phyloP scores from a whole-genome alignment of 2,329 filamentous ascomycete genomes.

The Karstenula rhodostoma region DNA sequence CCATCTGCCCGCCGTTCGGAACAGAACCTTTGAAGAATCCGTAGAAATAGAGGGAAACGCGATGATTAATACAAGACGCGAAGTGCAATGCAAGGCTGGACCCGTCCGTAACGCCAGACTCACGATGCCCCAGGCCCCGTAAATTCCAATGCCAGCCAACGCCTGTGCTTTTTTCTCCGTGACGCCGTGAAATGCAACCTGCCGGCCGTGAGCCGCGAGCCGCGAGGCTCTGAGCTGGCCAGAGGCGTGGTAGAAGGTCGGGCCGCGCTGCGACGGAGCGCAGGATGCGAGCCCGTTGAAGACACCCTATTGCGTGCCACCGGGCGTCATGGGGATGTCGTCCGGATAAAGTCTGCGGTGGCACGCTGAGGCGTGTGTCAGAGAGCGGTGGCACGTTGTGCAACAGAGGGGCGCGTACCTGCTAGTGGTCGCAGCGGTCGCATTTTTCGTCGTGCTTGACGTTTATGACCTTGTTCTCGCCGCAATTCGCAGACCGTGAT shows the following conservation, averaged over 20 bases:
- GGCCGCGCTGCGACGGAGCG: slow-evolving; percentile 31
- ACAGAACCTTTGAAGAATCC: slow-evolving; percentile 23
- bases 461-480: slow-evolving; percentile 52
- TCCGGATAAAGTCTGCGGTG: slow-evolving; percentile 42
- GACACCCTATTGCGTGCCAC: slow-evolving; percentile 39
- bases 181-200: slow-evolving; percentile 54
- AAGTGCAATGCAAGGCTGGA: slow-evolving; percentile 47
- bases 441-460: slow-evolving; percentile 60
- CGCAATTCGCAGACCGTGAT: slow-evolving; percentile 54
- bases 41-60: slow-evolving; percentile 22
- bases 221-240: slow-evolving; percentile 27
- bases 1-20: slow-evolving; percentile 21
- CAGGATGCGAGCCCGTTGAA: slow-evolving; percentile 35
- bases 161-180: slow-evolving; percentile 50
- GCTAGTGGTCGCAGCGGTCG: slow-evolving; percentile 55
- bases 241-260: slow-evolving; percentile 30
- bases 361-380: slow-evolving; percentile 40
- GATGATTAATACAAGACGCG: slow-evolving; percentile 40
- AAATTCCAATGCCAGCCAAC: slow-evolving; percentile 47
- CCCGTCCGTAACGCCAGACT: slow-evolving; percentile 50
- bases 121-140: slow-evolving; percentile 36
- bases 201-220: slow-evolving; percentile 31
- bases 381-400: slow-evolving; percentile 32
- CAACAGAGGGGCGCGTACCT: slow-evolving; percentile 36
- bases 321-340: slow-evolving; percentile 43